Evolutionary conservation across 2,329 filamentous ascomycete species (phyloP).

Genomic region (Trichoderma semiorbis): DNA sequence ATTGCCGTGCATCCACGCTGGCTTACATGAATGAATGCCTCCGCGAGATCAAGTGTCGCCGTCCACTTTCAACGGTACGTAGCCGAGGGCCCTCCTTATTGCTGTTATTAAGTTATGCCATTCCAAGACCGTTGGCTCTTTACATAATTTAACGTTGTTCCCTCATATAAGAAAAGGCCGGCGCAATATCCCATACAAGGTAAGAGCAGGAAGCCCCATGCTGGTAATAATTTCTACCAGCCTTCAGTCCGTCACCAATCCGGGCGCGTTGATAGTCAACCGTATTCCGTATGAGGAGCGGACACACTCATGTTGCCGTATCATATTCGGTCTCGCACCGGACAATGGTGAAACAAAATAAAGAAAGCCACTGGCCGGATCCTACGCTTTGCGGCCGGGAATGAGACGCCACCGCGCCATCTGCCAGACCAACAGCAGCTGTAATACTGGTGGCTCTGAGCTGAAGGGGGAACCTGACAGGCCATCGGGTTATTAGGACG

Average conservation of each 20-base stretch:
- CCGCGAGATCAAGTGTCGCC: neutral
- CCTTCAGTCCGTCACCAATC: neutral
- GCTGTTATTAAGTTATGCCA: neutral
- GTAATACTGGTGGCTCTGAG: neutral
- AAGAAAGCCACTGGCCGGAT: constrained; percentile 1
- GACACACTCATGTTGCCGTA: neutral
- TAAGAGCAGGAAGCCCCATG: neutral
- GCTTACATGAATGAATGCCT: neutral
- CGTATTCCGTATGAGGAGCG: neutral
- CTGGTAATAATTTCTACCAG: neutral
- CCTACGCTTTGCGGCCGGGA: constrained; percentile 13
- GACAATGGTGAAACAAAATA: constrained; percentile 7
- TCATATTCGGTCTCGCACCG: neutral
- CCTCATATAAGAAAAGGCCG: neutral
- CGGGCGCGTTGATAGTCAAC: neutral
- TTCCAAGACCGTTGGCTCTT: neutral
- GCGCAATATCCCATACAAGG: neutral
- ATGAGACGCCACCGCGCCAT: constrained; percentile 8
- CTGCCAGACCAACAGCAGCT: neutral
- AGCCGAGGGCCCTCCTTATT: neutral
- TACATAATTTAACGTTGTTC: neutral
- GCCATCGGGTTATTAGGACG: neutral
- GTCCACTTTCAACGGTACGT: constrained; percentile 4
- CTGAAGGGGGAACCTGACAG: neutral
- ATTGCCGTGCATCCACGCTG: constrained; percentile 12